Percentiles rank a stretch among this genome's conserved stretches.
Conservation (phyloP, 768 basidiomycete genomes). For the Termitomyces sp. region DNA sequence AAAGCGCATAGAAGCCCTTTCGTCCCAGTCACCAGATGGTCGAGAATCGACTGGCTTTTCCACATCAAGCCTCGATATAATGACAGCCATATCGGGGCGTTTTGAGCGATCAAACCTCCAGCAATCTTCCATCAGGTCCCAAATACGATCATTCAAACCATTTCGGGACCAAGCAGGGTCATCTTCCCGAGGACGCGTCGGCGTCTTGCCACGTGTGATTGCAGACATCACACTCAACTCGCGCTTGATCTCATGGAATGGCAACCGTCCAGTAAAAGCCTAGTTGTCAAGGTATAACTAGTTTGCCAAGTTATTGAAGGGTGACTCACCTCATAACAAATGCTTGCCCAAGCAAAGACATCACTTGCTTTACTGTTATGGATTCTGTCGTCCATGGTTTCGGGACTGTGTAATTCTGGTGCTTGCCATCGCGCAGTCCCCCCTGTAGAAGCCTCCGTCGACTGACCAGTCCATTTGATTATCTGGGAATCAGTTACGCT, state of each 20-base stretch:
- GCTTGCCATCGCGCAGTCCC: no score
- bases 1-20: not conserved
- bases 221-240: not conserved
- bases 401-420: no score
- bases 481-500: no score
- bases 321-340: no score
- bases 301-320: not conserved
- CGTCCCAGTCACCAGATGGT: slow-evolving; percentile 1
- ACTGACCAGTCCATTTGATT: slow-evolving; percentile 18
- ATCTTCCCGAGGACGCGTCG: not conserved
- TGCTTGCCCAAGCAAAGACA: slow-evolving; percentile 14
- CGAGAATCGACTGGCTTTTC: no score
- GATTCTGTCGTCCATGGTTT: no score
- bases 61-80: no score
- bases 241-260: no score
- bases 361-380: slow-evolving; percentile 11
- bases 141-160: no score
- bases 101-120: not conserved
- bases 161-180: not conserved
- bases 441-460: slow-evolving; percentile 5
- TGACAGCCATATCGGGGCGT: slow-evolving; percentile 3
- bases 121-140: slow-evolving; percentile 2
- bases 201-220: not conserved
- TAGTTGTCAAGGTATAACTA: not conserved
- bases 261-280: no score